Percentiles rank a stretch among this genome's conserved stretches.
phyloP scores from a whole-genome alignment of 345 rosid genomes.

The Acer campestre region DNA sequence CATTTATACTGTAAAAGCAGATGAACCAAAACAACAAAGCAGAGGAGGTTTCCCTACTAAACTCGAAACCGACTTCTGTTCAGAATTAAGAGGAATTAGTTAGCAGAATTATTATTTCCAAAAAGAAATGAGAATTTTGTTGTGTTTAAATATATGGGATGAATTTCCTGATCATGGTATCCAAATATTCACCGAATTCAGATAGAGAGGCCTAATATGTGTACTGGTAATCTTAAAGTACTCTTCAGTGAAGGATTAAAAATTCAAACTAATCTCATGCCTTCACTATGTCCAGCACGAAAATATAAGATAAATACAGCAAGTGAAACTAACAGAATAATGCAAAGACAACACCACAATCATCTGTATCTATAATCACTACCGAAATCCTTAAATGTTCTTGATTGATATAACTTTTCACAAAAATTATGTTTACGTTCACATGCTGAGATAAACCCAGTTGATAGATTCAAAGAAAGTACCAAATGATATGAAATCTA shows the following conservation, averaged over 20 bases:
- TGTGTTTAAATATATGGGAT: too few species aligned
- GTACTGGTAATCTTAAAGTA: not conserved
- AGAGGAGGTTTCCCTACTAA: slow-evolving; percentile 20
- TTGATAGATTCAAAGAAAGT: not conserved
- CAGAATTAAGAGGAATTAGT: slow-evolving; percentile 11
- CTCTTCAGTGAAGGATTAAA: not conserved
- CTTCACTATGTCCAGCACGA: not conserved
- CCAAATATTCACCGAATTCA: not conserved
- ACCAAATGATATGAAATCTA: not conserved
- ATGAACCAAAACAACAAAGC: slow-evolving; percentile 14
- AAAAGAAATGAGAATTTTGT: not conserved
- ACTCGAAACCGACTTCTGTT: slow-evolving; percentile 20
- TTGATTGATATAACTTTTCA: not conserved
- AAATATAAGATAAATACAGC: slow-evolving; percentile 6
- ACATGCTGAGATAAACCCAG: not conserved
- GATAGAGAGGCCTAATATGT: not conserved
- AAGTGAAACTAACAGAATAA: not conserved
- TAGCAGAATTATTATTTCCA: not conserved
- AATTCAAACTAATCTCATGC: not conserved
- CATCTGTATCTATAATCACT: not conserved
- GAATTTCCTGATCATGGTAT: not conserved
- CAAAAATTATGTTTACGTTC: not conserved
- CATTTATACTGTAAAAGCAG: slow-evolving; percentile 38
- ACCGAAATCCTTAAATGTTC: not conserved
- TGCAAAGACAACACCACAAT: not conserved